Conservation (phyloP, 345 rosid genomes). For the Kandelia obovata region DNA sequence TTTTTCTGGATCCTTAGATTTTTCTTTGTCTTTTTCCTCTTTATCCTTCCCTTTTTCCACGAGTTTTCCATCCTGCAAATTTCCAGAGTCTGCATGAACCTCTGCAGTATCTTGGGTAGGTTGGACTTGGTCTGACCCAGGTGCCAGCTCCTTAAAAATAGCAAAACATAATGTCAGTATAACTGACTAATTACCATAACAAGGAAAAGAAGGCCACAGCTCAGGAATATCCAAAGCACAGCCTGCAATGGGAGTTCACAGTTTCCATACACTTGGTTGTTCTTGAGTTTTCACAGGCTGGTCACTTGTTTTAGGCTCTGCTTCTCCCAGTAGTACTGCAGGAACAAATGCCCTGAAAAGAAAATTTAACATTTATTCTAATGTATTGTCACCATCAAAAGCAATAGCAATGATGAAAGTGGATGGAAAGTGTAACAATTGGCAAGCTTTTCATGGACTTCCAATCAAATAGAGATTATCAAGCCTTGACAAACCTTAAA, state of each 20-base stretch:
- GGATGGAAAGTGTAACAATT: not conserved
- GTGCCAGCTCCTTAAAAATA: slow-evolving; percentile 50
- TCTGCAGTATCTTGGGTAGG: slow-evolving; percentile 55
- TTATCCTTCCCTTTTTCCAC: slow-evolving; percentile 72
- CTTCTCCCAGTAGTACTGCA: slow-evolving; percentile 91
- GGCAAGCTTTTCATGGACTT: not conserved
- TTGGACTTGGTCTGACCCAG: slow-evolving; percentile 67
- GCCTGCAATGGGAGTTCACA: not conserved
- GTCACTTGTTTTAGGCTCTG: slow-evolving; percentile 72
- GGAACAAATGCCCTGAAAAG: slow-evolving; percentile 94
- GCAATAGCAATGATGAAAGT: not conserved
- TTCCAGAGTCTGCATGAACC: slow-evolving; percentile 50
- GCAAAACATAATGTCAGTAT: not conserved
- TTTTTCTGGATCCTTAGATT: slow-evolving; percentile 57
- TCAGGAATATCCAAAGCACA: not conserved
- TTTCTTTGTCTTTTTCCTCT: slow-evolving; percentile 77
- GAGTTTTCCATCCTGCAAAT: slow-evolving; percentile 51
- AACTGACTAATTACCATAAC: not conserved
- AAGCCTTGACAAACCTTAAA: slow-evolving; percentile 66
- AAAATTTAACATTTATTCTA: slow-evolving; percentile 16
- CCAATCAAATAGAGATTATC: not conserved
- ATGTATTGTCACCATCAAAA: not conserved
- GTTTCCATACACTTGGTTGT: slow-evolving; percentile 55
- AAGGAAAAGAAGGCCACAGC: not conserved
- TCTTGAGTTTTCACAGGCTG: slow-evolving; percentile 69